Conservation (phyloP, 1,284 basidiomycete genomes). For the Boletus albobrunnescens region DNA sequence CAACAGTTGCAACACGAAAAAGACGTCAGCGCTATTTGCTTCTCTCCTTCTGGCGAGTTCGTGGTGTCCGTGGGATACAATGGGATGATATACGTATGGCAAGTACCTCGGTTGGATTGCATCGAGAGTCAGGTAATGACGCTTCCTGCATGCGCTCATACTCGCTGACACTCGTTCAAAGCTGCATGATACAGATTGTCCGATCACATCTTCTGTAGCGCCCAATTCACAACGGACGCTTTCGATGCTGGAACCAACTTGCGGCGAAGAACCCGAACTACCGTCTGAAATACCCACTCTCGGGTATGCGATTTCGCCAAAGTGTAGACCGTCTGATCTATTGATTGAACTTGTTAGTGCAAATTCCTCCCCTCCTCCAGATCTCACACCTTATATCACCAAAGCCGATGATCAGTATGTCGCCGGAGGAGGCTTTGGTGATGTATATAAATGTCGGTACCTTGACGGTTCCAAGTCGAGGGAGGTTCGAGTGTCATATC, state of each 20-base stretch:
- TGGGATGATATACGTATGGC: not conserved
- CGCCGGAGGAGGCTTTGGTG: too few species aligned
- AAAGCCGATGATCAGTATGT: not conserved
- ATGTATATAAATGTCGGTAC: too few species aligned
- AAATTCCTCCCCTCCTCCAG: not conserved
- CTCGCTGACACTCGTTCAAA: not conserved
- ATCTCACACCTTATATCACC: not conserved
- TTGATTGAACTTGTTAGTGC: not conserved
- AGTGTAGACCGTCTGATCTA: too few species aligned
- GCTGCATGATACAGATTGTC: not conserved
- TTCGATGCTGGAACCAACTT: not conserved
- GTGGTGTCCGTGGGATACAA: not conserved
- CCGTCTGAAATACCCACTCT: not conserved
- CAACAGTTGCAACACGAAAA: not conserved
- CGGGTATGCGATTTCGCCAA: not conserved
- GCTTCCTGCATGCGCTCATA: too few species aligned
- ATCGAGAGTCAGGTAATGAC: not conserved
- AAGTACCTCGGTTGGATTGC: not conserved
- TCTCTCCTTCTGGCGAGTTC: slow-evolving; percentile 7
- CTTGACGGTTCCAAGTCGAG: too few species aligned
- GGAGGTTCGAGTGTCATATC: too few species aligned
- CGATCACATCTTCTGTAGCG: too few species aligned
- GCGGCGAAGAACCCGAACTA: too few species aligned
- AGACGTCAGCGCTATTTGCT: not conserved
- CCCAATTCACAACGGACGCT: not conserved